Conservation (phyloP, 2,329 filamentous ascomycete species). For the Apiospora arundinis region DNA sequence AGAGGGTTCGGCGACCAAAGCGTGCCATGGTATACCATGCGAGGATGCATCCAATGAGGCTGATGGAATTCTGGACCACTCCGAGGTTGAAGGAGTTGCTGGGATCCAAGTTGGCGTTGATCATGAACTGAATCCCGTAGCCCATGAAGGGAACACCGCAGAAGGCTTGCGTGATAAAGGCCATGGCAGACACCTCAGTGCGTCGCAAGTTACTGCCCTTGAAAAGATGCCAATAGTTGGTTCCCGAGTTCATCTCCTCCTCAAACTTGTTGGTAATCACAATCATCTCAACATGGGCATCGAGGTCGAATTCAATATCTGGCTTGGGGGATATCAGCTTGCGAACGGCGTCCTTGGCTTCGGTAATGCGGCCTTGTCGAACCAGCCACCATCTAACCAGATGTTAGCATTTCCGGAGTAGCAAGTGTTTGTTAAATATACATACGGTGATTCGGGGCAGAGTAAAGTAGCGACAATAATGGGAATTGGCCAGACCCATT, state of each 20-base stretch:
- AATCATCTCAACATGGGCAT: slow-evolving; percentile 26
- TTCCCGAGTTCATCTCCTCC: slow-evolving; percentile 21
- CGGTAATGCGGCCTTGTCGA: slow-evolving; percentile 22
- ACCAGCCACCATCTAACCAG: slow-evolving; percentile 20
- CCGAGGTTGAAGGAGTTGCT: slow-evolving; percentile 16
- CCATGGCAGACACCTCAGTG: slow-evolving; percentile 25
- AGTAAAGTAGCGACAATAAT: slow-evolving; percentile 21
- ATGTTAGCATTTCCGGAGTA: neutral
- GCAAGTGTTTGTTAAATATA: neutral
- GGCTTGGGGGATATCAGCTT: slow-evolving; percentile 18
- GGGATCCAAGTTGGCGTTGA: slow-evolving; percentile 1
- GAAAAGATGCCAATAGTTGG: slow-evolving; percentile 26
- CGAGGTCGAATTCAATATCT: slow-evolving; percentile 22
- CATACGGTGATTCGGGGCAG: slow-evolving; percentile 23
- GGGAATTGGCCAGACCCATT: slow-evolving; percentile 26
- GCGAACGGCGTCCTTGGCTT: slow-evolving; percentile 23
- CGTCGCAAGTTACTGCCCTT: slow-evolving; percentile 23
- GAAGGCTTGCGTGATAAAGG: slow-evolving; percentile 24
- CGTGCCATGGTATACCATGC: slow-evolving; percentile 23
- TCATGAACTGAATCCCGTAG: slow-evolving; percentile 24
- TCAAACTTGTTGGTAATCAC: slow-evolving; percentile 24
- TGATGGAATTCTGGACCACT: slow-evolving; percentile 22
- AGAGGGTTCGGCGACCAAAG: slow-evolving; percentile 22
- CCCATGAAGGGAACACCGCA: slow-evolving; percentile 25
- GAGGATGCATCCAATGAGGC: slow-evolving; percentile 23